Conservation (phyloP, 1,284 basidiomycete species). For the Cystobasidium pallidum region DNA sequence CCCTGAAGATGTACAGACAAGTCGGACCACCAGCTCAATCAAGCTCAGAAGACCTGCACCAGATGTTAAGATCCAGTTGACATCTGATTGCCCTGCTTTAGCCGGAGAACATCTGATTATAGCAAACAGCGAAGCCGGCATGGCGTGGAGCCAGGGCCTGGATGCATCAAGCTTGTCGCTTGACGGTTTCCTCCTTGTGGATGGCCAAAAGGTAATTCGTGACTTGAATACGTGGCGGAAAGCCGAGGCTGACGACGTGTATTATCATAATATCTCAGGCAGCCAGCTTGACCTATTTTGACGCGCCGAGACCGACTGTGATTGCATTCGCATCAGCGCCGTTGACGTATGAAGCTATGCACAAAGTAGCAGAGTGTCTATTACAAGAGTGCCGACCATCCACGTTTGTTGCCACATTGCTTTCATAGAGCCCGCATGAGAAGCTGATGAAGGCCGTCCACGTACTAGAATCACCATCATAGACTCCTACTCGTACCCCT, state of each 20-base stretch:
- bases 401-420: background rate
- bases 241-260: slow-evolving; percentile 9
- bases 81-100: background rate
- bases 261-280: background rate
- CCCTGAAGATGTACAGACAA: slow-evolving; percentile 31
- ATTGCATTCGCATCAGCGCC: slow-evolving; percentile 20
- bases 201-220: slow-evolving; percentile 26
- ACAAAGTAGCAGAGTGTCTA: slow-evolving; percentile 15
- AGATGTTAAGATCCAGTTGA: slow-evolving; percentile 8
- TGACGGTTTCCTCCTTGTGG: slow-evolving; percentile 16
- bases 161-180: background rate
- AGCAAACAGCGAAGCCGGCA: slow-evolving; percentile 33
- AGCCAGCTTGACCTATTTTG: slow-evolving; percentile 17
- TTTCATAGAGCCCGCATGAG: background rate
- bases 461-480: slow-evolving; percentile 23
- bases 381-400: background rate
- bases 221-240: background rate
- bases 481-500: slow-evolving; percentile 30
- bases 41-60: background rate
- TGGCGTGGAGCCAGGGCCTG: slow-evolving; percentile 32
- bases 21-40: background rate
- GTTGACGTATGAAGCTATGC: slow-evolving; percentile 35
- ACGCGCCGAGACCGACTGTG: background rate
- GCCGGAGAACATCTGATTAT: slow-evolving; percentile 14
- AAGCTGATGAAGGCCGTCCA: background rate